Evolutionary conservation across 2,329 filamentous ascomycete genomes (phyloP).

Genomic region (Ilyonectria destructans): DNA sequence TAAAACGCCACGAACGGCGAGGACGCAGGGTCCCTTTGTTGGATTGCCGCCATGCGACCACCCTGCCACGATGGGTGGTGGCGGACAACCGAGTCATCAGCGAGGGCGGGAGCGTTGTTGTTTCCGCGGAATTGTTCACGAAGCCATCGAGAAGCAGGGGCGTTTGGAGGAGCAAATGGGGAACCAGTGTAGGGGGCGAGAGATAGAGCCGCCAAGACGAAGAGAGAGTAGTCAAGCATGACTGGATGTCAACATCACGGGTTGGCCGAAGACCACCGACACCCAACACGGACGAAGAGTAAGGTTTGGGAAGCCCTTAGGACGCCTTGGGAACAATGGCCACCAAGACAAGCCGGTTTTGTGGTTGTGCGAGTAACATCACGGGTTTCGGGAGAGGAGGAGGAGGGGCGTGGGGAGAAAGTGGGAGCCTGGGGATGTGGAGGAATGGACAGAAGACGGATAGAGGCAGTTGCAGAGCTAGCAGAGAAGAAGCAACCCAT

Average conservation of each 20-base stretch:
- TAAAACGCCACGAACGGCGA: conserved; percentile 15
- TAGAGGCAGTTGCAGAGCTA: conserved; percentile 1
- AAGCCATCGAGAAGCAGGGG: conserved; percentile 21
- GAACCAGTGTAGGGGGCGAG: not conserved
- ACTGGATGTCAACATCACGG: not conserved
- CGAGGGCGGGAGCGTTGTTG: not conserved
- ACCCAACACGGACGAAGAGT: not conserved
- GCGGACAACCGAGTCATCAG: not conserved
- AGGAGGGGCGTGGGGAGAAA: not conserved
- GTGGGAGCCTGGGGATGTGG: not conserved
- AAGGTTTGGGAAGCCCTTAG: not conserved
- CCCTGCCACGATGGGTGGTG: conserved; percentile 4
- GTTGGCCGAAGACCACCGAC: conserved; percentile 7
- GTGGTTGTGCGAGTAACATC: conserved; percentile 25
- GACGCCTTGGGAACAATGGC: not conserved
- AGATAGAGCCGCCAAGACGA: not conserved
- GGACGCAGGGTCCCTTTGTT: conserved; percentile 21
- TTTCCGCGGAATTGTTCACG: conserved; percentile 13
- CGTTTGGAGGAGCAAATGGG: no score
- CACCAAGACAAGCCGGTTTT: conserved; percentile 7
- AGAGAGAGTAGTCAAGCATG: not conserved
- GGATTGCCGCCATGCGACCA: conserved; percentile 4
- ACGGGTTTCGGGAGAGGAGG: not conserved
- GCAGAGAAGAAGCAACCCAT: conserved; percentile 1
- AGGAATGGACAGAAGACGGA: not conserved